A percentile compares a stretch with the other conserved stretches of the same genome.
phyloP scores from a whole-genome alignment of 2,329 filamentous ascomycete species.

The Dactylella cylindrospora region DNA sequence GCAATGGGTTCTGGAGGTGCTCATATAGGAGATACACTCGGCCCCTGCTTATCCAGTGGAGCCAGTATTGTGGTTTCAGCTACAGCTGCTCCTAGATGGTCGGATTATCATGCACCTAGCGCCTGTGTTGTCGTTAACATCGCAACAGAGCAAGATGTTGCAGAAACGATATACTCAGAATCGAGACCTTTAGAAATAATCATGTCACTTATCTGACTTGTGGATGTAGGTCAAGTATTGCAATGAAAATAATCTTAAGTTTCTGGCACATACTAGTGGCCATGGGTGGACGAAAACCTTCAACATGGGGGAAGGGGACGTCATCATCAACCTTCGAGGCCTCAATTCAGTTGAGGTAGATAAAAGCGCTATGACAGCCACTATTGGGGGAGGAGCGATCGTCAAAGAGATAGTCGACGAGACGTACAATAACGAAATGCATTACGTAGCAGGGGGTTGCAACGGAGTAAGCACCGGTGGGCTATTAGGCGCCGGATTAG shows the following conservation, averaged over 20 bases:
- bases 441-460: constrained; percentile 30
- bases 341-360: constrained; percentile 40
- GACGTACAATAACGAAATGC: constrained; percentile 29
- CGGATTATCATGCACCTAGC: constrained; percentile 21
- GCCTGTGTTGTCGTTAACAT: constrained; percentile 31
- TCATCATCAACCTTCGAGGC: constrained; percentile 41
- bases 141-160: constrained; percentile 23
- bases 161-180: constrained; percentile 19
- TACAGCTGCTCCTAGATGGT: constrained; percentile 30
- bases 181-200: not conserved
- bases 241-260: constrained; percentile 26
- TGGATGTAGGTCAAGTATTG: constrained; percentile 39
- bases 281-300: constrained; percentile 42
- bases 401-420: constrained; percentile 43
- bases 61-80: constrained; percentile 36
- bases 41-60: constrained; percentile 14
- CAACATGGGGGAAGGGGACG: constrained; percentile 20
- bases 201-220: not conserved
- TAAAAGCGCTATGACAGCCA: constrained; percentile 31
- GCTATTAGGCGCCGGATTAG: constrained; percentile 33
- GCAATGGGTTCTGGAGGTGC: too few species aligned
- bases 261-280: constrained; percentile 34
- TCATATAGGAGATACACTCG: too few species aligned
- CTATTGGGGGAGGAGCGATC: constrained; percentile 44
- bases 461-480: constrained; percentile 35